A percentile compares a stretch with the other conserved stretches of the same genome.
These are phyloP conservation scores for Eimeria necatrix DNA, from an alignment of 169 alveolate species.

Conservation along the genomic window DNA sequence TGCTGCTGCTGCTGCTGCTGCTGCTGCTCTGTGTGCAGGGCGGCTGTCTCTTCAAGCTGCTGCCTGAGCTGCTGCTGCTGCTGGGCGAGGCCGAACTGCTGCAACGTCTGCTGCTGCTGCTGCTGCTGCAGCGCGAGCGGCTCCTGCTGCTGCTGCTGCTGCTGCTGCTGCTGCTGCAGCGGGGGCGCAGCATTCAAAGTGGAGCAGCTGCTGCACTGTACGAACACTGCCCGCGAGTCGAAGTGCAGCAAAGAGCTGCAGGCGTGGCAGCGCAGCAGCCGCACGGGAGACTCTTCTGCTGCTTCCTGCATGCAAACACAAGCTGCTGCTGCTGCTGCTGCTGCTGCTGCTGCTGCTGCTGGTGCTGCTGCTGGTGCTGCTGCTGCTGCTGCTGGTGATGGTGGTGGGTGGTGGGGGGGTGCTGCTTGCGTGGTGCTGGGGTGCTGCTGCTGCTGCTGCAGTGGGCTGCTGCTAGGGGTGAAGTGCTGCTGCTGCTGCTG, in stretches of 20 bases:
- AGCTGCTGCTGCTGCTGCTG: no score
- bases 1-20: background rate
- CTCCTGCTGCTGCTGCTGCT: background rate
- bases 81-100: no score
- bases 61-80: no score
- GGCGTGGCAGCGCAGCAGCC: conserved; percentile 49
- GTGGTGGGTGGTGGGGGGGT: no score
- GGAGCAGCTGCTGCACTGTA: conserved; percentile 71
- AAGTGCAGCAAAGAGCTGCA: conserved; percentile 32
- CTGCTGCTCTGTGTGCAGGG: no score
- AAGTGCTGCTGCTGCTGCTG: background rate
- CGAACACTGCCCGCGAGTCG: conserved; percentile 60
- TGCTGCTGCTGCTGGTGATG: no score
- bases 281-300: background rate
- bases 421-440: no score
- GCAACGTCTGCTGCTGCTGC: background rate
- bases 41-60: no score
- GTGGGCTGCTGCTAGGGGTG: no score
- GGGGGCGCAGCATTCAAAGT: conserved; percentile 33
- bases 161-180: background rate
- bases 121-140: background rate
- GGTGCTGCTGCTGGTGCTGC: no score
- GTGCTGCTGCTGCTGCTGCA: conserved; percentile 3
- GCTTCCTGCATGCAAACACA: no score
- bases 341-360: background rate